Evolutionary conservation across 2,329 filamentous ascomycete genomes (phyloP), one percentile per base, ranked within the genome.

Genomic region (Colletotrichum sp.): DNA sequence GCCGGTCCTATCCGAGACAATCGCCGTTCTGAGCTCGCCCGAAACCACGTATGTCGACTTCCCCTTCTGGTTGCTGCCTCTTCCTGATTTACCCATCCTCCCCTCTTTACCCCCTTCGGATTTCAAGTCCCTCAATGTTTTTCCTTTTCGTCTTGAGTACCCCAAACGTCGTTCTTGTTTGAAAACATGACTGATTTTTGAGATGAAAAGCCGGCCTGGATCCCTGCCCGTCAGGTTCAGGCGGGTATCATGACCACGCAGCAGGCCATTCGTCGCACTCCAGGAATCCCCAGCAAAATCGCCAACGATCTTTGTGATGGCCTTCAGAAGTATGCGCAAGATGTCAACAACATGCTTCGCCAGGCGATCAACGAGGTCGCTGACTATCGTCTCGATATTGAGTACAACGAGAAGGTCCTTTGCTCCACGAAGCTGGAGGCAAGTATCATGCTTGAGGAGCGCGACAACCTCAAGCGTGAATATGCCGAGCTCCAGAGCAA

Each of bases 401-500:
- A 78, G 24, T 85, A 85, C 78, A 81, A 78, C 48, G 74, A 80
- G n/a, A 83, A 84, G 55, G 69, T 77, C n/a, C 74, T 78, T 66
- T 75, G 68, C 28, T 77, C 76, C 66, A 77, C 68, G 32, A 77
- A 77, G 57, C 34, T 77, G 24, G 77, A 77, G 66, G 68, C 75
- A 34, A 75, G 68, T 18, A 69, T 72, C 22, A 59, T 77, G n/a
- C 28, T 55, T 15, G 77, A 77, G 34, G 68, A 77, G 34, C 59
- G 67, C 24, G 59, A 77, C 65, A 64, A 71, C 66, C 69, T 77
- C 34, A 77, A 78, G 67, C 71, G 68, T 8, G 68, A 77, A 28
- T 69, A 76, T 66, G 83, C 81, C 69, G 81, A 82, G 4, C 80
- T 80, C 16, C 78, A 80, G 7, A 77, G 76, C 32, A 77, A 75